Conservation (phyloP, 2,329 filamentous ascomycete genomes). For the Cryoendolithus antarcticus region DNA sequence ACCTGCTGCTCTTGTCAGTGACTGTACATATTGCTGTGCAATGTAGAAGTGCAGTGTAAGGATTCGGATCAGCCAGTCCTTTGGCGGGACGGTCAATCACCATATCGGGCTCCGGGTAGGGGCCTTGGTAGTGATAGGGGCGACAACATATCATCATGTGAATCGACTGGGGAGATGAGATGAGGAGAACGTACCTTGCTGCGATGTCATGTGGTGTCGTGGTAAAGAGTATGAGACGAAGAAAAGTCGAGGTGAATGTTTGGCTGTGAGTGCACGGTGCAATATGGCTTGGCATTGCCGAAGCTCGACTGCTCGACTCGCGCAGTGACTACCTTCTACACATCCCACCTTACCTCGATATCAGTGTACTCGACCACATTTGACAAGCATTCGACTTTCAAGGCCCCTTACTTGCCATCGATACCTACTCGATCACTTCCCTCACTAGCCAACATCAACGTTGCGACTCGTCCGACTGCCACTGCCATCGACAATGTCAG, state of each 20-base stretch:
- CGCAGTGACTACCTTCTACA: not conserved
- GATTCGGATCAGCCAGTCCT: slow-evolving; percentile 41
- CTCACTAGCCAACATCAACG: too few relatives aligned
- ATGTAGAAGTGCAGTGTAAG: slow-evolving; percentile 3
- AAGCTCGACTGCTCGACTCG: not conserved
- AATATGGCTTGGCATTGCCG: not conserved
- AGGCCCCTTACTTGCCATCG: too few relatives aligned
- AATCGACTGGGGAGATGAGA: not conserved
- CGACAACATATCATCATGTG: slow-evolving; percentile 49
- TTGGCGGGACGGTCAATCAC: slow-evolving; percentile 52
- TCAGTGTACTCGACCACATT: too few relatives aligned
- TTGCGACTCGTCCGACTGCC: too few relatives aligned
- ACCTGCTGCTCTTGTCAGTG: slow-evolving; percentile 6
- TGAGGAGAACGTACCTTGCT: too few relatives aligned
- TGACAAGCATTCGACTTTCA: too few relatives aligned
- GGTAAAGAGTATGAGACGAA: not conserved
- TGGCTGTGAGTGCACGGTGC: not conserved
- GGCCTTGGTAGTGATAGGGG: slow-evolving; percentile 45
- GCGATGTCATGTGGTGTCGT: too few relatives aligned
- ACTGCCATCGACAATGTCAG: slow-evolving; percentile 32
- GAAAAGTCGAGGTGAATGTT: not conserved
- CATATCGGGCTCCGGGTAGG: slow-evolving; percentile 22
- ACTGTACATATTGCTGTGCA: slow-evolving; percentile 3
- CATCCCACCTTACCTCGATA: too few relatives aligned
- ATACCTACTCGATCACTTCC: too few relatives aligned